Base-by-base conservation (phyloP, 495 filamentous ascomycete species). In the Rusavskia elegans region DNA sequence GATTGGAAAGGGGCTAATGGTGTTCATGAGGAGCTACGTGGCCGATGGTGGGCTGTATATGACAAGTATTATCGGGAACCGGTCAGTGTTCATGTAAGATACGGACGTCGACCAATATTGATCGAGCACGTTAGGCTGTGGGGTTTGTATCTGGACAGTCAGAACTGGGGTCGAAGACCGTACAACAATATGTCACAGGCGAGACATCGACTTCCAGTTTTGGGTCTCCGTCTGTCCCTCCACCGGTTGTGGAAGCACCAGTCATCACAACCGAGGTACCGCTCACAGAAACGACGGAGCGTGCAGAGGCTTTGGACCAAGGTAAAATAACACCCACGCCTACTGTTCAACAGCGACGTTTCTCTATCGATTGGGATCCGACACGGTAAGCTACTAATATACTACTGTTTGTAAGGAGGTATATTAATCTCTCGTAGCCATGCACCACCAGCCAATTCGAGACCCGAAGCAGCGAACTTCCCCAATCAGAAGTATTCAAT, bases 1-100 rank as follows among this genome's bases (percentile, higher is more conserved):
- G 67, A 78, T 49, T 66, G 73, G 39, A 73, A 67, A 25, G 77
- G 77, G 5, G 57, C 67, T 37, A 70, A 73, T n/a, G 73, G 73
- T 19, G 83, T 85, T 2, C 90, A 85, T 60, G 80, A 87, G 62
- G 81, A 93, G 63, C 79, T 95, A 66, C 61, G 84, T 38, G 80
- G 80, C 38, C 74, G 77, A 54, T 98, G 92, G 90, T 96, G 88
- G 88, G 79, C 85, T 21, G 80, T 94, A 39, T 95, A 89, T 61
- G 90, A 97, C 66, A 75, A 75, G 54, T 87, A 97, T 67, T 89
- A 86, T 62, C 71, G 74, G 50, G 65, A 67, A 55, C 63, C 71
- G 35, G 80, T 81, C 60, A 45, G 38, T 49, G 14, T 35, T 35
- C 2, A 10, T 35, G 13, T 2, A 11, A 27, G 25, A 6, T 27